Conservation (phyloP, 2,329 filamentous ascomycete species). For the Stagonosporopsis chrysanthemi region DNA sequence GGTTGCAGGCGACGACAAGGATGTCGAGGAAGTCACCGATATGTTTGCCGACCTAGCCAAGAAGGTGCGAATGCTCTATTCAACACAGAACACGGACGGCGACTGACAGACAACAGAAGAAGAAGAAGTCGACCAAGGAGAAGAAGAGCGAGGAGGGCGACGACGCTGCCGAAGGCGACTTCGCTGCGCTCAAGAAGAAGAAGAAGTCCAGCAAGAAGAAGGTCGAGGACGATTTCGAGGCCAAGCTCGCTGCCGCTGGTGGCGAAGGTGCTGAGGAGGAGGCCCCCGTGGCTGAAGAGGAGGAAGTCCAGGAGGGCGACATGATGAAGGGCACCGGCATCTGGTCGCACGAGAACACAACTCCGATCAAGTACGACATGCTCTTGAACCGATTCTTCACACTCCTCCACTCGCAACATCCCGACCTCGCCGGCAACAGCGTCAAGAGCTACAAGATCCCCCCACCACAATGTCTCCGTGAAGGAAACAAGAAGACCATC, state of each 20-base stretch:
- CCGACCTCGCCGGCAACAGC: constrained; percentile 87
- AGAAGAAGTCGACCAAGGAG: constrained; percentile 66
- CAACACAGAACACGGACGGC: not conserved
- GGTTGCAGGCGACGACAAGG: constrained; percentile 58
- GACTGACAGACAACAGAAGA: constrained; percentile 57
- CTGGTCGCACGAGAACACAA: constrained; percentile 82
- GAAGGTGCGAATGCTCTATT: constrained; percentile 53
- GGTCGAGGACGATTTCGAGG: constrained; percentile 70
- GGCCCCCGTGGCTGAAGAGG: constrained; percentile 56
- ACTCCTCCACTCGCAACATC: constrained; percentile 93
- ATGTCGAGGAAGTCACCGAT: constrained; percentile 68
- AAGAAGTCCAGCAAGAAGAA: constrained; percentile 76
- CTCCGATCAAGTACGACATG: constrained; percentile 81
- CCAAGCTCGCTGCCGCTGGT: constrained; percentile 67
- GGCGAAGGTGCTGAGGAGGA: constrained; percentile 64
- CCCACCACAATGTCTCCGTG: constrained; percentile 95
- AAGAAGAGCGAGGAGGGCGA: constrained; percentile 62
- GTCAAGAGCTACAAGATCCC: constrained; percentile 99
- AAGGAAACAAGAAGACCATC: constrained; percentile 98
- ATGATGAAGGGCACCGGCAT: constrained; percentile 88
- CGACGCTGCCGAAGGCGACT: constrained; percentile 64
- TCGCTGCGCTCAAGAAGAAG: constrained; percentile 80
- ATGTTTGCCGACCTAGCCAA: constrained; percentile 74
- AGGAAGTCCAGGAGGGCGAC: constrained; percentile 70
- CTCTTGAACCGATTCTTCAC: constrained; percentile 93